Percentiles rank a stretch among this genome's conserved stretches.
Evolutionary conservation across 1,284 basidiomycete genomes (phyloP).

Genomic region (Leccinum subrobustum): DNA sequence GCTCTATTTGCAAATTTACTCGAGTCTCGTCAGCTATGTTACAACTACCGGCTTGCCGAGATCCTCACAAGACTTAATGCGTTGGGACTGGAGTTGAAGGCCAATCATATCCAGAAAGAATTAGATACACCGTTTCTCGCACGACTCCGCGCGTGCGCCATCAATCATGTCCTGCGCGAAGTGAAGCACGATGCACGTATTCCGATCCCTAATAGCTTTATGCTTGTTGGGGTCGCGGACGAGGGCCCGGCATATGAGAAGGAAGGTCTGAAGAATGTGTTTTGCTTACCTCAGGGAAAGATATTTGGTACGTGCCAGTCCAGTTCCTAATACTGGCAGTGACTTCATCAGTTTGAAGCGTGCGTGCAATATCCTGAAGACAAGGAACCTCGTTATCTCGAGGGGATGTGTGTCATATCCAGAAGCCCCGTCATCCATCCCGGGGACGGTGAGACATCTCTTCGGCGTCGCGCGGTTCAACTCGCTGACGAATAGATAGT

Average conservation of each 20-base stretch:
- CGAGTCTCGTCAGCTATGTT: conserved; percentile 50
- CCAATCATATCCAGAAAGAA: conserved; percentile 26
- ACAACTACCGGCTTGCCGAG: conserved; percentile 46
- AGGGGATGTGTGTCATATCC: conserved; percentile 59
- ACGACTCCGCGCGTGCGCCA: conserved; percentile 53
- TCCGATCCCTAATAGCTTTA: conserved; percentile 61
- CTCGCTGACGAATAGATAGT: conserved; percentile 39
- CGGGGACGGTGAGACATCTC: conserved; percentile 55
- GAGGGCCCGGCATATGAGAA: conserved; percentile 63
- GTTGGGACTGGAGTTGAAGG: conserved; percentile 47
- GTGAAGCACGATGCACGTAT: conserved; percentile 76
- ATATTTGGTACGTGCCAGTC: conserved; percentile 56
- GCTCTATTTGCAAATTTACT: conserved; percentile 47
- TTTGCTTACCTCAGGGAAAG: conserved; percentile 48
- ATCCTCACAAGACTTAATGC: conserved; percentile 50
- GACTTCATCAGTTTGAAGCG: conserved; percentile 41
- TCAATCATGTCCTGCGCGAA: conserved; percentile 60
- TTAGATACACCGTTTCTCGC: conserved; percentile 60
- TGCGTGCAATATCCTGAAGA: conserved; percentile 54
- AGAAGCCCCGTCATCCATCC: conserved; percentile 70
- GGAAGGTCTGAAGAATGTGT: conserved; percentile 51
- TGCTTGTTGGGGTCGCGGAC: conserved; percentile 76
- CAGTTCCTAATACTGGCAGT: not conserved
- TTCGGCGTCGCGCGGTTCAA: not conserved
- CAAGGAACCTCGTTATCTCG: conserved; percentile 47